Evolutionary conservation across 2,329 filamentous ascomycete genomes (phyloP).

Genomic region (Alternaria sp.): DNA sequence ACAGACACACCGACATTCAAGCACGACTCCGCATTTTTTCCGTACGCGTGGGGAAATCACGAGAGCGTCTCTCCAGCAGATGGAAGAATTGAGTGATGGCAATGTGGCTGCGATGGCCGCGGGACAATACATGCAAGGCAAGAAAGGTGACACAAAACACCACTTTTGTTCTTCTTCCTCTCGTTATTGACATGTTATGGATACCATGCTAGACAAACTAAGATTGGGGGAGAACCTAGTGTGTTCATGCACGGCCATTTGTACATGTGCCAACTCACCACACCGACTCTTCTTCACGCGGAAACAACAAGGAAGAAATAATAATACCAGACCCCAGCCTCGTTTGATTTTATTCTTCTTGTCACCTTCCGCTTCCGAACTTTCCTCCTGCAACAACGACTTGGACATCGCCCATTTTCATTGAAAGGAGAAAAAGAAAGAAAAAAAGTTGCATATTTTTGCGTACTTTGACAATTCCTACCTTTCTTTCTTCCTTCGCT

Average conservation of each 20-base stretch:
- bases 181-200: background rate
- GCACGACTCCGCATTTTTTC: background rate
- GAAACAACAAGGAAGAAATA: background rate
- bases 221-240: conserved; percentile 1
- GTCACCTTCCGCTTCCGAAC: background rate
- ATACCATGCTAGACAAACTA: background rate
- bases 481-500: background rate
- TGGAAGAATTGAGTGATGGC: background rate
- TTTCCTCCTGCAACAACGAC: too few relatives aligned
- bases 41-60: background rate
- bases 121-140: background rate
- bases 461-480: background rate
- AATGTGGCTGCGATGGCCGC: background rate
- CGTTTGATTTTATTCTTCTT: background rate
- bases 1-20: conserved; percentile 11
- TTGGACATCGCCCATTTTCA: background rate
- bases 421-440: too few relatives aligned
- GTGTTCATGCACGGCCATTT: background rate
- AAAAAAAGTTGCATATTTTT: too few relatives aligned
- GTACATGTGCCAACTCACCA: conserved; percentile 6
- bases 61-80: background rate
- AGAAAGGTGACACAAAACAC: conserved; percentile 1
- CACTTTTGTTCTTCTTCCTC: conserved; percentile 1
- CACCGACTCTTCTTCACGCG: conserved; percentile 5
- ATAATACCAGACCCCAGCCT: conserved; percentile 1